These are phyloP conservation scores for Tolypocladium inflatum DNA, from an alignment of 2,329 filamentous ascomycete genomes.

Conservation along the genomic window DNA sequence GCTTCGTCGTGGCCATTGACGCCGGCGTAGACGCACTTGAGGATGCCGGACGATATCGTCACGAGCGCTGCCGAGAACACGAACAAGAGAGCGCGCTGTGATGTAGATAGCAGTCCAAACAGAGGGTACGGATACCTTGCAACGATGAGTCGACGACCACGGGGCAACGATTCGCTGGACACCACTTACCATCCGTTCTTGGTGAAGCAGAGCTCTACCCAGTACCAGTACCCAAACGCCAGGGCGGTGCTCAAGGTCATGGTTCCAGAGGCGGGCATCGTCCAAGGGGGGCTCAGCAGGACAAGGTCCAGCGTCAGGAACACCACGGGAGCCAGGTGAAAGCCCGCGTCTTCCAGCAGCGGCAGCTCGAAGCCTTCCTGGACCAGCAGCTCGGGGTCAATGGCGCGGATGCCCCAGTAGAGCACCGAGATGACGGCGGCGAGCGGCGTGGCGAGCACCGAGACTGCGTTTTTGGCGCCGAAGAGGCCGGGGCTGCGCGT, in stretches of 20 bases:
- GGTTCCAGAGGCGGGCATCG: conserved; percentile 49
- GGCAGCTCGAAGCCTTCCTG: conserved; percentile 47
- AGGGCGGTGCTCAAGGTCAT: conserved; percentile 47
- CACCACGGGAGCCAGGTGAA: conserved; percentile 57
- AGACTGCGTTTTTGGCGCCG: conserved; percentile 55
- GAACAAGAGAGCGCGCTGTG: conserved; percentile 61
- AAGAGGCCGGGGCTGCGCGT: conserved; percentile 51
- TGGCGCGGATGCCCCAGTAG: conserved; percentile 60
- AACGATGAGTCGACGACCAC: conserved; percentile 3
- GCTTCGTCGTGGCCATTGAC: conserved; percentile 48
- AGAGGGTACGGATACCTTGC: conserved; percentile 77
- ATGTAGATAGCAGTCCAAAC: conserved; percentile 57
- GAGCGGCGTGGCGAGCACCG: conserved; percentile 56
- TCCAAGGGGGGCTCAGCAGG: conserved; percentile 65
- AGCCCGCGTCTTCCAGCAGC: conserved; percentile 49
- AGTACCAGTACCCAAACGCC: conserved; percentile 64
- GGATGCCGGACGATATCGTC: conserved; percentile 55
- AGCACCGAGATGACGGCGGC: conserved; percentile 62
- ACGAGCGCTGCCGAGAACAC: conserved; percentile 60
- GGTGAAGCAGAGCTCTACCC: conserved; percentile 64
- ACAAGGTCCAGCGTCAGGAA: conserved; percentile 56
- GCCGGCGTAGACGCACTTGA: conserved; percentile 62
- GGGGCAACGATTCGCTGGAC: background rate
- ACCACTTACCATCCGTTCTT: conserved; percentile 52
- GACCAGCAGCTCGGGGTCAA: conserved; percentile 42